Evolutionary conservation across 345 rosid genomes (phyloP).

Genomic region (Gossypium sturtianum): DNA sequence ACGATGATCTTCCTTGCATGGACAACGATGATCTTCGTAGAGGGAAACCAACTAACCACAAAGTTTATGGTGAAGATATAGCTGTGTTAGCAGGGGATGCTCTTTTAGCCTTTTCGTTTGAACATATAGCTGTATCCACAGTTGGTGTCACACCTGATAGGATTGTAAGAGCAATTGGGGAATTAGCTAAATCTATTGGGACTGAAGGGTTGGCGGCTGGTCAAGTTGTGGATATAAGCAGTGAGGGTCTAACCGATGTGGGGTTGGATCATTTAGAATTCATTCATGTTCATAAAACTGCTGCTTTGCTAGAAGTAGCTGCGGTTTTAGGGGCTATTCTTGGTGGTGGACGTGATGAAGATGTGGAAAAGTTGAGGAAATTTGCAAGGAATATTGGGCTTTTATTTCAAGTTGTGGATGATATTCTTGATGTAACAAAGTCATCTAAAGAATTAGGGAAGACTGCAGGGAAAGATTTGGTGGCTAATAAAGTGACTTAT

Average conservation of each 20-base stretch:
- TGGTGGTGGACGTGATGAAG: conserved; percentile 73
- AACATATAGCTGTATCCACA: conserved; percentile 61
- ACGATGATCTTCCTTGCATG: conserved; percentile 94
- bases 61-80: conserved; percentile 69
- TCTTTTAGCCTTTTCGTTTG: conserved; percentile 69
- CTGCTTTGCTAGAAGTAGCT: conserved; percentile 67
- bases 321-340: conserved; percentile 79
- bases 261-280: conserved; percentile 71
- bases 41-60: conserved; percentile 89
- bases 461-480: conserved; percentile 92
- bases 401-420: conserved; percentile 93
- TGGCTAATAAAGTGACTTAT: conserved; percentile 75
- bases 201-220: conserved; percentile 78
- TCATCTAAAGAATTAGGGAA: conserved; percentile 82
- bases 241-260: conserved; percentile 53
- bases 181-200: conserved; percentile 66
- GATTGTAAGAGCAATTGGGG: conserved; percentile 55
- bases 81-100: conserved; percentile 93
- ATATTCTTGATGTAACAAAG: conserved; percentile 83
- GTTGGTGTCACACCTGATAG: conserved; percentile 40
- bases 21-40: conserved; percentile 95
- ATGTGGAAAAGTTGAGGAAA: conserved; percentile 64
- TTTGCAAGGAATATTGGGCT: conserved; percentile 71
- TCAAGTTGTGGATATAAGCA: conserved; percentile 69
- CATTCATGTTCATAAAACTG: conserved; percentile 86